These are phyloP conservation scores for Suhomyces faveliae DNA, from an alignment of 805 yeast species.

Conservation along the genomic window DNA sequence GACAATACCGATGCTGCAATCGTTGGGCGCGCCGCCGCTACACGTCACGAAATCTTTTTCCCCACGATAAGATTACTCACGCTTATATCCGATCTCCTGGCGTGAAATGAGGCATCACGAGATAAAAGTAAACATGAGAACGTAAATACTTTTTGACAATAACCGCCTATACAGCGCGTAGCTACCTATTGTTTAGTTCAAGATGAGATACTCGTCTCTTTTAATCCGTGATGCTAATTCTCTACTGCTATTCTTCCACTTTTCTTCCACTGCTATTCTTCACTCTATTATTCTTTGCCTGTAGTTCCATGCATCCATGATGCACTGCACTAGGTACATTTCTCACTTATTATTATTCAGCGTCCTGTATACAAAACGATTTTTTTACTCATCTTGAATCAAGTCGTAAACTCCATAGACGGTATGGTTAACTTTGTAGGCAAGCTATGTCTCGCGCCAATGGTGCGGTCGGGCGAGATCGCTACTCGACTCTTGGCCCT, in stretches of 20 bases:
- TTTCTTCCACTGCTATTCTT: neutral
- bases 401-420: neutral
- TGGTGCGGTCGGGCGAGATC: conserved; percentile 95
- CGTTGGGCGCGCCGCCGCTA: neutral
- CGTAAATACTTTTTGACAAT: neutral
- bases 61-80: neutral
- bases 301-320: too few species aligned
- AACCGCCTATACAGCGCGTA: neutral
- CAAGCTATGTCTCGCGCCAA: conserved; percentile 86
- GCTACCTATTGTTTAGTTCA: neutral
- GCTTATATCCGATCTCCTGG: neutral
- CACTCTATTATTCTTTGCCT: neutral
- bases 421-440: conserved; percentile 69
- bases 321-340: too few species aligned
- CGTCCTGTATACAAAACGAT: neutral
- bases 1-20: neutral
- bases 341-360: neutral
- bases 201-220: neutral
- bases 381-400: neutral
- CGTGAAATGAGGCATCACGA: neutral
- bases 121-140: neutral
- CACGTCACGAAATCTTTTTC: neutral
- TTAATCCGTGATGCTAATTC: too few species aligned
- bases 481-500: conserved; percentile 83
- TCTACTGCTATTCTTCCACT: neutral